A percentile compares a stretch with the other conserved stretches of the same genome.
Evolutionary conservation across 164 flowering plant genomes (phyloP).

Genomic region (Vitis rotundifolia): DNA sequence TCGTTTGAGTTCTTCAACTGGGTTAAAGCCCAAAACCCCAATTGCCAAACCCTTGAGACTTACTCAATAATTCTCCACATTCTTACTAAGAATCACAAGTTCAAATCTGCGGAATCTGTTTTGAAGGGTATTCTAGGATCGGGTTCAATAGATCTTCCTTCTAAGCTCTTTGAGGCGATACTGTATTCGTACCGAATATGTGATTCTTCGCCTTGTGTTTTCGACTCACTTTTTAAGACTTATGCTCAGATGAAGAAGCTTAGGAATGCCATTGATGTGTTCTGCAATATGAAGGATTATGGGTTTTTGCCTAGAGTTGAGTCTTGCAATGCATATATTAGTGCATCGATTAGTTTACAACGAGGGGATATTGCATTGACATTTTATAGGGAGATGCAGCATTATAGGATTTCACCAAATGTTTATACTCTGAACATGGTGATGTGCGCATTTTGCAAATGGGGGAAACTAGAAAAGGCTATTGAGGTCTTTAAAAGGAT

Average conservation of each 20-base stretch:
- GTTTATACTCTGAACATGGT: constrained; percentile 78
- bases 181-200: constrained; percentile 66
- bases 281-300: constrained; percentile 70
- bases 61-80: constrained; percentile 69
- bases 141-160: constrained; percentile 36
- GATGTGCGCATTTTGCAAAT: constrained; percentile 57
- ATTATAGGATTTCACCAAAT: constrained; percentile 64
- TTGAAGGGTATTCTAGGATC: constrained; percentile 38
- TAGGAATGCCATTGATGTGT: constrained; percentile 65
- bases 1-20: constrained; percentile 80
- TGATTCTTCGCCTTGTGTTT: constrained; percentile 78
- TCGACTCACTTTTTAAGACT: constrained; percentile 73
- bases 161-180: constrained; percentile 61
- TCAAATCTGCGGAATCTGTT: constrained; percentile 65
- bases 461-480: constrained; percentile 68
- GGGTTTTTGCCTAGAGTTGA: constrained; percentile 81
- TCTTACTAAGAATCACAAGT: constrained; percentile 66
- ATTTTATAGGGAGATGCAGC: constrained; percentile 67
- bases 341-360: constrained; percentile 52
- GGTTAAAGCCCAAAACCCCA: constrained; percentile 48
- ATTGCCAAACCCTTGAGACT: constrained; percentile 51
- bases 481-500: constrained; percentile 58
- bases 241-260: constrained; percentile 80
- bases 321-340: constrained; percentile 79
- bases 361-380: constrained; percentile 59